Evolutionary conservation across 129 eudicot genomes (phyloP).

Genomic region (Pulicaria dysenterica): DNA sequence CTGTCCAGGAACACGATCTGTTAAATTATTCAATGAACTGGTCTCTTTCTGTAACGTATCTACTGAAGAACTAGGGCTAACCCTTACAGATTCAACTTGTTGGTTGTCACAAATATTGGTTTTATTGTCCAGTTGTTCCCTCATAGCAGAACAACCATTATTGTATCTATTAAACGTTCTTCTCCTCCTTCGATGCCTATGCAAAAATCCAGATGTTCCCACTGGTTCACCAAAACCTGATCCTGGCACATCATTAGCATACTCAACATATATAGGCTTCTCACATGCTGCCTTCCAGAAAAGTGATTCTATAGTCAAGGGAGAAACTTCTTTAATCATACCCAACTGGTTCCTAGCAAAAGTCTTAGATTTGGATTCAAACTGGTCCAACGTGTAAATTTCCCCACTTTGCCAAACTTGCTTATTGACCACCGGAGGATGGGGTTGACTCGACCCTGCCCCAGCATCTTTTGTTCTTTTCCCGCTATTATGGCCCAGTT

Average conservation of each 20-base stretch:
- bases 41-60: constrained; percentile 36
- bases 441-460: constrained; percentile 22
- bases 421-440: constrained; percentile 43
- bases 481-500: constrained; percentile 56
- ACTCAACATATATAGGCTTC: constrained; percentile 85
- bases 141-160: constrained; percentile 33
- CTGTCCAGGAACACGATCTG: constrained; percentile 35
- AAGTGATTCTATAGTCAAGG: constrained; percentile 64
- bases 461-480: constrained; percentile 50
- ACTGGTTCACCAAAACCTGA: constrained; percentile 91
- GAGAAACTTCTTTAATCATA: constrained; percentile 63
- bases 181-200: constrained; percentile 50
- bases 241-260: constrained; percentile 99
- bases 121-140: constrained; percentile 31
- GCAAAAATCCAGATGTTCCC: constrained; percentile 42
- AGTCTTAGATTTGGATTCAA: constrained; percentile 77
- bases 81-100: constrained; percentile 34
- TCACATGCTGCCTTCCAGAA: constrained; percentile 84
- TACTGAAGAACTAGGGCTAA: constrained; percentile 29
- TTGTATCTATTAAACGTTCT: constrained; percentile 42
- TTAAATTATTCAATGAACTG: constrained; percentile 27
- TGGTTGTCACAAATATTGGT: constrained; percentile 34
- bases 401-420: constrained; percentile 99
- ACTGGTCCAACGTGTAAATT: constrained; percentile 82
- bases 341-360: constrained; percentile 68